A percentile compares a stretch with the other conserved stretches of the same genome.
Evolutionary conservation across 192 early-diverging fungal genomes (phyloP).

Genomic region (Coemansia sp.): DNA sequence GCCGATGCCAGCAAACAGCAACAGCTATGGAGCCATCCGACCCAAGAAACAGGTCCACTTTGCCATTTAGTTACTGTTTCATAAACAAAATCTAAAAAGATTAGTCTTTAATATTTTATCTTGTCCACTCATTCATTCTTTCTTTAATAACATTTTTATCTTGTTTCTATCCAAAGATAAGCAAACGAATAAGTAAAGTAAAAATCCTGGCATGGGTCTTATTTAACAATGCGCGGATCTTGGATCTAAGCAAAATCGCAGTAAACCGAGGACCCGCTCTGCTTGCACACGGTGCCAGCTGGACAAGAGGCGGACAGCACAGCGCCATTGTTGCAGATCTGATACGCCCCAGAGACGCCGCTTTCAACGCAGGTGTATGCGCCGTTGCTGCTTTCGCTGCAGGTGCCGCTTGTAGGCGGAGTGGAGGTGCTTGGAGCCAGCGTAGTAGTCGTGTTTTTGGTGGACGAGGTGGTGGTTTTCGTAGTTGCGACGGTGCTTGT

Average conservation of each 20-base stretch:
- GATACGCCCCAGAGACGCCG: slow-evolving; percentile 3
- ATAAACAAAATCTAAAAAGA: neutral
- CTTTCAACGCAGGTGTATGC: neutral
- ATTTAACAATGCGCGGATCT: too few species aligned
- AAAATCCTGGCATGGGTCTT: too few species aligned
- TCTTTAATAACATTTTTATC: too few species aligned
- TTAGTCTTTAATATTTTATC: neutral
- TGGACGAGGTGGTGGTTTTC: neutral
- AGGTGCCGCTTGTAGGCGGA: neutral
- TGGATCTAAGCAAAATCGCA: slow-evolving; percentile 12
- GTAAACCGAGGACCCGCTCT: slow-evolving; percentile 15
- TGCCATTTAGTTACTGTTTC: slow-evolving; percentile 7
- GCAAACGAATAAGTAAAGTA: neutral
- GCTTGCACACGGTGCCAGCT: slow-evolving; percentile 26
- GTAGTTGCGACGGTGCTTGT: neutral
- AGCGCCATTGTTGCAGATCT: slow-evolving; percentile 8
- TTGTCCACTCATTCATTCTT: neutral
- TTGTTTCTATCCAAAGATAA: neutral
- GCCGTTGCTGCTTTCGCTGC: slow-evolving; percentile 2
- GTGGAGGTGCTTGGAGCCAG: neutral
- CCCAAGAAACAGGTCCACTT: slow-evolving; percentile 45
- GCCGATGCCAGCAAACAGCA: slow-evolving; percentile 5
- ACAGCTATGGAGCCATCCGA: neutral
- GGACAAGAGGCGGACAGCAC: slow-evolving; percentile 5
- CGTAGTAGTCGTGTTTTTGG: neutral